Evolutionary conservation across 1,284 basidiomycete genomes (phyloP), one percentile per base, ranked within the genome.

Genomic region (Taiwanofungus camphoratus): DNA sequence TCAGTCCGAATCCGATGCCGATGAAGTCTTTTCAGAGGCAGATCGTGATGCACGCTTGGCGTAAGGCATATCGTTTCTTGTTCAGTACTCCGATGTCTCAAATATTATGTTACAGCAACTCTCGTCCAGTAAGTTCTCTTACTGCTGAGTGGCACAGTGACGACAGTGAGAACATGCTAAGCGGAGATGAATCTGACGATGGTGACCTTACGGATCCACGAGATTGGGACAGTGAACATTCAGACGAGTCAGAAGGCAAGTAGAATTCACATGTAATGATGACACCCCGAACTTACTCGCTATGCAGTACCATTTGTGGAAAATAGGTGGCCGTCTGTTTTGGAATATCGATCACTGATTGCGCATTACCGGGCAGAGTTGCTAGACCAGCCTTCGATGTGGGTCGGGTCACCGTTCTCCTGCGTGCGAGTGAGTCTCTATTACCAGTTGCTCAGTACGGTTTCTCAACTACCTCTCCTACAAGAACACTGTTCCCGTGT

Each of bases 181-280:
- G 76, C 41, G 77, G 76, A 3, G 87, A 89, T 51, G 87, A 90
- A 60, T 89, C 87, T 2, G 87, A 89, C 54, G 67, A 85, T 52
- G 78, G 74, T 24, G 82, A 82, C 54, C 52, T 82, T 32, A 82
- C 77, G 2, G 79, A 80, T 35, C 31, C 41, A 7, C 61, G 56
- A 18, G 67, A 68, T 5, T 74, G 70, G 9, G 74, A 76, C 32
- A 79, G 76, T 52, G 76, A 79, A 73, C 74, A 72, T 73, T 73
- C 51, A 20, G 69, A 76, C 27, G 47, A 59, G 41, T 60, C 48
- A 5, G 50, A 60, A 40, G 57, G 60, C 57, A 36, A 16, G 38
- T 15, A 24, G 11, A 5, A 12, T 16, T n/a, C n/a, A n/a, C 7
- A 41, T 8, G 5, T 15, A 20, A 16, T 4, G 29, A 30, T n/a